A percentile compares a stretch with the other conserved stretches of the same genome.
These are phyloP conservation scores for Leptodontidium sp. DNA, from an alignment of 2,329 filamentous ascomycete genomes.

Conservation along the genomic window DNA sequence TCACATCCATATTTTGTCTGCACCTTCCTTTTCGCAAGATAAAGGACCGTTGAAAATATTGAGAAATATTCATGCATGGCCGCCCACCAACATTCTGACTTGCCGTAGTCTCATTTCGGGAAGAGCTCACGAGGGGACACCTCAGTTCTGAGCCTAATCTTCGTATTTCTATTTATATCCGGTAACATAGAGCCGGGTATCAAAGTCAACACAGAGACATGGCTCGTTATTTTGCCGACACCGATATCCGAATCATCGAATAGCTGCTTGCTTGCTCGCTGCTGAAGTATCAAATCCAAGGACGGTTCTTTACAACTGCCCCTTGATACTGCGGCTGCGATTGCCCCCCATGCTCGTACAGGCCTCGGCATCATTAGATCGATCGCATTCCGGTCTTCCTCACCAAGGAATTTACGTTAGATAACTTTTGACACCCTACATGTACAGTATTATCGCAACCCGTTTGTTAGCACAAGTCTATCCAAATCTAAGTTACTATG, in stretches of 20 bases:
- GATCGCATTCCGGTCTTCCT: background rate
- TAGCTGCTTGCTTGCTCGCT: background rate
- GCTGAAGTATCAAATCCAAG: background rate
- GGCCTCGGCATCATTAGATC: background rate
- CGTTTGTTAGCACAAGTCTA: too few relatives aligned
- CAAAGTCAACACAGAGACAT: background rate
- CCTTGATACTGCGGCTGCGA: conserved; percentile 1
- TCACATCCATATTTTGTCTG: too few relatives aligned
- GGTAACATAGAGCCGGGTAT: too few relatives aligned
- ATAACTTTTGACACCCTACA: background rate
- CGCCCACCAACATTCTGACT: background rate
- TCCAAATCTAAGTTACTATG: too few relatives aligned
- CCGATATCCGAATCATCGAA: background rate
- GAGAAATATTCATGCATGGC: too few relatives aligned
- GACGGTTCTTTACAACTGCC: background rate
- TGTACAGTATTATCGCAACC: too few relatives aligned
- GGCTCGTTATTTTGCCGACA: background rate
- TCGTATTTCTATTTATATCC: conserved; percentile 14
- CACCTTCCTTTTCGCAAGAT: too few relatives aligned
- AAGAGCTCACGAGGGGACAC: background rate
- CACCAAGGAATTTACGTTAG: background rate
- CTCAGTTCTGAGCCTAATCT: conserved; percentile 9
- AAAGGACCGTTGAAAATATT: too few relatives aligned
- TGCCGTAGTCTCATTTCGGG: conserved; percentile 23
- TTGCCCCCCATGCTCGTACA: background rate